Evolutionary conservation across 495 filamentous ascomycete species (phyloP).

Genomic region (Antarctomyces pellizariae): DNA sequence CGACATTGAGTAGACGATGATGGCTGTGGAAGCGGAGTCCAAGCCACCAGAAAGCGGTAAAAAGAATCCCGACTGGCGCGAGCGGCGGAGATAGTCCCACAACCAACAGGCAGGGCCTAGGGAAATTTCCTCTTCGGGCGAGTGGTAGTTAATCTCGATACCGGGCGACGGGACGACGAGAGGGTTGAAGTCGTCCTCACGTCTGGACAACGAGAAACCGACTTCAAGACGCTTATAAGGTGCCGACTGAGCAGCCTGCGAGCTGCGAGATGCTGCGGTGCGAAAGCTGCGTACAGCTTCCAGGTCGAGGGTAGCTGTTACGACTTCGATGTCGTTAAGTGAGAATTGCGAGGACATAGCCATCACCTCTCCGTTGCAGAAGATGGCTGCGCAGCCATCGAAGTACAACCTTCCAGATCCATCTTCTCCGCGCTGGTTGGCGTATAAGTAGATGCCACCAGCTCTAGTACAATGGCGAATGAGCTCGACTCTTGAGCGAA

Average conservation of each 20-base stretch:
- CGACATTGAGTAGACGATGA: slow-evolving; percentile 61
- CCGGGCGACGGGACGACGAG: slow-evolving; percentile 11
- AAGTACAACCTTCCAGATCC: slow-evolving; percentile 30
- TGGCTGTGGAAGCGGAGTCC: slow-evolving; percentile 33
- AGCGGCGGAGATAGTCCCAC: slow-evolving; percentile 66
- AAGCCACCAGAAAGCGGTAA: slow-evolving; percentile 47
- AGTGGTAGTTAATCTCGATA: slow-evolving; percentile 34
- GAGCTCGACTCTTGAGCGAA: slow-evolving; percentile 46
- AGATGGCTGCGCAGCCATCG: slow-evolving; percentile 59
- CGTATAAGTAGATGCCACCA: slow-evolving; percentile 59
- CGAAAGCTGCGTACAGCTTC: slow-evolving; percentile 44
- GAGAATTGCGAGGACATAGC: slow-evolving; percentile 54
- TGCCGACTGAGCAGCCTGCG: slow-evolving; percentile 20
- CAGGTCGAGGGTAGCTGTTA: slow-evolving; percentile 60
- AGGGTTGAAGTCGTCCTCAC: slow-evolving; percentile 3
- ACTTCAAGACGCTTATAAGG: slow-evolving; percentile 7
- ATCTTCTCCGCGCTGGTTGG: slow-evolving; percentile 54
- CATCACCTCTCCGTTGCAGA: slow-evolving; percentile 48
- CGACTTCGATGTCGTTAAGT: slow-evolving; percentile 62
- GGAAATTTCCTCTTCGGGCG: slow-evolving; percentile 54
- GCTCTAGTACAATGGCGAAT: slow-evolving; percentile 57
- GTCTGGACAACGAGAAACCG: slow-evolving; percentile 3
- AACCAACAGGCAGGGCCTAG: slow-evolving; percentile 50
- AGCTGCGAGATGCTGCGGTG: slow-evolving; percentile 24
- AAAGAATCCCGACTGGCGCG: slow-evolving; percentile 13